Conservation (phyloP, 257 asterid genomes). For the Solanum paucissectum region DNA sequence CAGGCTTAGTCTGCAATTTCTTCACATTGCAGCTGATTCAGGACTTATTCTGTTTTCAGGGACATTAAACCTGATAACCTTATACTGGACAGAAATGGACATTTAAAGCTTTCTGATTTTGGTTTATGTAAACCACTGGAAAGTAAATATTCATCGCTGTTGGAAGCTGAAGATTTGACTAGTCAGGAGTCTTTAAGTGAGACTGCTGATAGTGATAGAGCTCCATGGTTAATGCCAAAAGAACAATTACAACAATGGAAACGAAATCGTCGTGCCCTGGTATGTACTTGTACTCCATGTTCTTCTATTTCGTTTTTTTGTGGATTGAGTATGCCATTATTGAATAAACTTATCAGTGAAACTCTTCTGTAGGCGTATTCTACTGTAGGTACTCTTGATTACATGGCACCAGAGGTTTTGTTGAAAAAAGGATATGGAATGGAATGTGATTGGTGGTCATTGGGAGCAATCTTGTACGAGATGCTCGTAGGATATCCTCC, state of each 20-base stretch:
- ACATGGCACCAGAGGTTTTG: constrained; percentile 96
- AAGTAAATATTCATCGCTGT: constrained; percentile 63
- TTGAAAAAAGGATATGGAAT: constrained; percentile 92
- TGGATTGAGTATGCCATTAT: neutral
- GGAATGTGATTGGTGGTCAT: constrained; percentile 99
- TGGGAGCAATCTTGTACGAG: constrained; percentile 90
- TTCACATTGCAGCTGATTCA: constrained; percentile 10
- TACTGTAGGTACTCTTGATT: constrained; percentile 95
- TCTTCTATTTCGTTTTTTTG: neutral
- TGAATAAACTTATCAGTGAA: neutral
- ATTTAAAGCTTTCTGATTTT: constrained; percentile 89
- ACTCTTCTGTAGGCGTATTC: constrained; percentile 68
- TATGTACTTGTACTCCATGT: constrained; percentile 12
- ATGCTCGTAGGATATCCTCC: constrained; percentile 97
- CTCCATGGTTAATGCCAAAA: constrained; percentile 93
- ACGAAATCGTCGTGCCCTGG: constrained; percentile 91
- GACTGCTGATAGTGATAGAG: constrained; percentile 30
- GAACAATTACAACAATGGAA: constrained; percentile 95
- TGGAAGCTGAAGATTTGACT: constrained; percentile 68
- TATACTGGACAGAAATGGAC: constrained; percentile 87
- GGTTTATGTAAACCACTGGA: constrained; percentile 62
- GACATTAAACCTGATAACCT: constrained; percentile 96
- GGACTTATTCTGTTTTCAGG: constrained; percentile 30
- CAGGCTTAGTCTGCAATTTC: neutral
- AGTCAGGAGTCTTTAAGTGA: constrained; percentile 40